Base-by-base conservation (phyloP, 2,329 filamentous ascomycete genomes). In the Fusarium zealandicum region DNA sequence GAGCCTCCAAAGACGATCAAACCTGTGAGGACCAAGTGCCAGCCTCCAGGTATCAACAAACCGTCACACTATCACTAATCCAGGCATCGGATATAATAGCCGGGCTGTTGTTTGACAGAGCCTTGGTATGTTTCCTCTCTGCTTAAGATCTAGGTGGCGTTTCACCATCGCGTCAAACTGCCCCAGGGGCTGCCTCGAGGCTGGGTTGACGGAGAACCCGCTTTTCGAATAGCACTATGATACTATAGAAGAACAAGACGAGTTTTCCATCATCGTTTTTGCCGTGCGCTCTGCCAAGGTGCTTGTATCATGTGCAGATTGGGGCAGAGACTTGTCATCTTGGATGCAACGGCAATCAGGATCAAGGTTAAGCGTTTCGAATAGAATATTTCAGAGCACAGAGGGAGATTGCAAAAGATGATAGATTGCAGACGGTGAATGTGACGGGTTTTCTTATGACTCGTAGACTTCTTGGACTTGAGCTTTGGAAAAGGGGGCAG, bases 81-180 rank as follows among this genome's bases (percentile, higher is more conserved):
- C 11, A 36, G 20, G 36, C 41, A 44, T 42, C 54, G 49, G 22
- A 31, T 18, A 35, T 59, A 31, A 37, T 51, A 59, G 49, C 59
- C 50, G 50, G 41, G 25, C 41, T 48, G 42, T 22, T 59, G 58
- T 50, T 58, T 42, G 54, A 38, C 49, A 54, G n/a, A 59, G 39
- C 48, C 36, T 33, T 44, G 52, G 30, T 44, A 49, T 25, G 35
- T 31, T 58, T 62, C 54, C 45, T 48, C 27, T 59, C 11, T 62
- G 54, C 54, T 36, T 37, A 18, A 47, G 44, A 38, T 51, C 44
- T 35, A 47, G 49, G 45, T 27, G 41, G 37, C 48, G 59, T 61
- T 61, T 61, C 59, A 61, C 59, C 54, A 61, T 41, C 40, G 58
- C 58, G 42, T 55, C 58, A 61, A 59, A 59, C 33, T 25, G 17